A percentile compares a stretch with the other conserved stretches of the same genome.
Conservation (phyloP, 192 early-diverging fungal species). For the Coemansia sp. region DNA sequence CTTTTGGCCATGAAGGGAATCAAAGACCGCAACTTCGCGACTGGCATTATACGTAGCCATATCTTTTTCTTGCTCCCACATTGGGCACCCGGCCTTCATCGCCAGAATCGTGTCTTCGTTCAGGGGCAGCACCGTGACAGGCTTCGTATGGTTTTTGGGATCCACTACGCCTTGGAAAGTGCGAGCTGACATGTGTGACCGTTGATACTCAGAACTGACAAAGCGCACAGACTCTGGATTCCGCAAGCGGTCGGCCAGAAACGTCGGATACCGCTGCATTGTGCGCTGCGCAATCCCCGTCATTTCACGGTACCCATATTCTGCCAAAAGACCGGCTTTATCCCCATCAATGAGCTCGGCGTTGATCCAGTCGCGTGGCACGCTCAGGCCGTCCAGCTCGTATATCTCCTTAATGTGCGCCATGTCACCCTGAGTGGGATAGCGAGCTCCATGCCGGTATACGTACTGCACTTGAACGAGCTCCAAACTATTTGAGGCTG, state of each 20-base stretch:
- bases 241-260: background rate
- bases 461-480: constrained; percentile 44
- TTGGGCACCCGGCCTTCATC: constrained; percentile 36
- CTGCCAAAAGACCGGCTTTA: constrained; percentile 16
- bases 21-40: constrained; percentile 21
- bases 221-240: constrained; percentile 4
- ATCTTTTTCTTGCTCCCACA: constrained; percentile 17
- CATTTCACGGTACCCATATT: constrained; percentile 20
- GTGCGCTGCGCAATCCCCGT: constrained; percentile 18
- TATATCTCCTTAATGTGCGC: constrained; percentile 15
- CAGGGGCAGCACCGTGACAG: constrained; percentile 26
- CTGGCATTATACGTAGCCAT: background rate
- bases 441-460: constrained; percentile 42
- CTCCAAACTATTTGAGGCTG: background rate
- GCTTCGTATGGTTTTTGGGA: constrained; percentile 12
- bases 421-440: constrained; percentile 22
- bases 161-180: constrained; percentile 25
- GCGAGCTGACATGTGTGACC: constrained; percentile 30
- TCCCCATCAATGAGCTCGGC: constrained; percentile 13
- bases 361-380: constrained; percentile 32
- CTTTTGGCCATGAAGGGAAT: constrained; percentile 13
- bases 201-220: constrained; percentile 40
- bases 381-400: constrained; percentile 1
- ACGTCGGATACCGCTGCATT: constrained; percentile 7
- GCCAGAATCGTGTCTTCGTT: constrained; percentile 30